Evolutionary conservation across 345 rosid genomes (phyloP).

Genomic region (Arabis hirsuta): DNA sequence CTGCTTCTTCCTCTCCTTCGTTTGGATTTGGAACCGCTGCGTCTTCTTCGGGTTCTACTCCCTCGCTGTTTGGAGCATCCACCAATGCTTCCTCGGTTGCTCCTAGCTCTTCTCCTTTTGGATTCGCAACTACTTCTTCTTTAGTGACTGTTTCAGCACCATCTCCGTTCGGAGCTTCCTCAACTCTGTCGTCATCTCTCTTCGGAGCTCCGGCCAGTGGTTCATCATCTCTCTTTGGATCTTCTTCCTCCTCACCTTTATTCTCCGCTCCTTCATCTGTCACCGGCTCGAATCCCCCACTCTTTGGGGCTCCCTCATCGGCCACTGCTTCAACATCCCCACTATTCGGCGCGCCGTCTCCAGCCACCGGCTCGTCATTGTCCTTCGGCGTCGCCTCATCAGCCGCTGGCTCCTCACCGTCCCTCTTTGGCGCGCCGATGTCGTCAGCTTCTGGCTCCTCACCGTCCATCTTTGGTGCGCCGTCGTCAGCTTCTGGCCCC

Average conservation of each 20-base stretch:
- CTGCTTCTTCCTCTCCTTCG: slow-evolving; percentile 19
- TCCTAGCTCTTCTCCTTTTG: slow-evolving; percentile 35
- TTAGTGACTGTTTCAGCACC: slow-evolving; percentile 26
- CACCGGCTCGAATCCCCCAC: slow-evolving; percentile 36
- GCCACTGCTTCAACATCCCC: slow-evolving; percentile 42
- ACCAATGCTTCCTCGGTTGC: slow-evolving; percentile 33
- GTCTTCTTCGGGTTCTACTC: slow-evolving; percentile 40
- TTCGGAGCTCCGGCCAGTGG: slow-evolving; percentile 42
- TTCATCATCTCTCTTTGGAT: slow-evolving; percentile 40
- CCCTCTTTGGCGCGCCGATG: slow-evolving; percentile 20
- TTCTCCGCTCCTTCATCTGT: slow-evolving; percentile 30
- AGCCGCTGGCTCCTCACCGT: slow-evolving; percentile 19
- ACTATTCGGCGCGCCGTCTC: slow-evolving; percentile 38
- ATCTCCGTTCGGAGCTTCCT: slow-evolving; percentile 33
- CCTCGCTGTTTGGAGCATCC: slow-evolving; percentile 35
- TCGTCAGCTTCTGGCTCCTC: slow-evolving; percentile 17
- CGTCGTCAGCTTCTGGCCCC: slow-evolving; percentile 18
- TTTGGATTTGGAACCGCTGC: slow-evolving; percentile 36
- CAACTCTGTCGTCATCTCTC: slow-evolving; percentile 32
- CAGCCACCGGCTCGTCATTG: slow-evolving; percentile 31
- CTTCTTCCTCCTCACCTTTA: slow-evolving; percentile 35
- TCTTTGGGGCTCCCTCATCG: slow-evolving; percentile 44
- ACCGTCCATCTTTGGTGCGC: slow-evolving; percentile 26
- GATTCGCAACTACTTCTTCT: slow-evolving; percentile 37
- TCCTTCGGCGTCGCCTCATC: slow-evolving; percentile 36